Base-by-base conservation (phyloP, 108 stramenopile genomes). In the Skeletonema menzelii region DNA sequence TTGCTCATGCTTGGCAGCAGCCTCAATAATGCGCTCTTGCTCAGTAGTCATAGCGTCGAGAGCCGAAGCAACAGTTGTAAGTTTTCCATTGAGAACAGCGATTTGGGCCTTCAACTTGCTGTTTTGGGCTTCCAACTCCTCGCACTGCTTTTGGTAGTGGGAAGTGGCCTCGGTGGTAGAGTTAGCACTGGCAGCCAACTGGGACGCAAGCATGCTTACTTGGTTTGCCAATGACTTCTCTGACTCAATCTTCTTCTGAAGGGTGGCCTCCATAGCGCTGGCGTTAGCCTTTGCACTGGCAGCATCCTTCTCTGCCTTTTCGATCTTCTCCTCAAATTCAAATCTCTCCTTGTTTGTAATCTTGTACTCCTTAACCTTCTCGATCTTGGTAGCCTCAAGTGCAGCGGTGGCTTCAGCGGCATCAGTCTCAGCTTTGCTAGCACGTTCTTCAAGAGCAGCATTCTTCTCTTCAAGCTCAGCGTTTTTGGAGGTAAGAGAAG, bases 191-290 rank as follows among this genome's bases (percentile, higher is more conserved):
- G 75, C 72, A 19, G 89, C 87, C 10, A 91, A 69, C 37, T 85
- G 67, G 14, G 77, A 62, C 4, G 90, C 88, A 34, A 94, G 65
- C 63, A 71, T 59, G 66, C 65, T 72, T 5, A 94, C 87, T 70
- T 91, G 91, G 22, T 58, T 55, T 2, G 88, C 88, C 40, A 94
- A 61, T 2, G 85, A 46, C 10, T 88, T 82, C 57, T 94, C 93
- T 12, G 73, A 81, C 53, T 86, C 87, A 49, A 89, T 86, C 69
- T 87, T 84, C 67, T 86, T 85, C 85, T 90, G 82, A 73, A 94
- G 75, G 56, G 88, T 87, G 27, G 76, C 86, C 65, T 91, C 90
- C 60, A 94, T 66, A 17, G 75, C 77, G 12, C 73, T 75, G 55
- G 59, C 74, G 46, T 86, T 84, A 28, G 88, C 85, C 22, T 87